Conservation (phyloP, 208 protist species). For the Trypanosoma boissoni region DNA sequence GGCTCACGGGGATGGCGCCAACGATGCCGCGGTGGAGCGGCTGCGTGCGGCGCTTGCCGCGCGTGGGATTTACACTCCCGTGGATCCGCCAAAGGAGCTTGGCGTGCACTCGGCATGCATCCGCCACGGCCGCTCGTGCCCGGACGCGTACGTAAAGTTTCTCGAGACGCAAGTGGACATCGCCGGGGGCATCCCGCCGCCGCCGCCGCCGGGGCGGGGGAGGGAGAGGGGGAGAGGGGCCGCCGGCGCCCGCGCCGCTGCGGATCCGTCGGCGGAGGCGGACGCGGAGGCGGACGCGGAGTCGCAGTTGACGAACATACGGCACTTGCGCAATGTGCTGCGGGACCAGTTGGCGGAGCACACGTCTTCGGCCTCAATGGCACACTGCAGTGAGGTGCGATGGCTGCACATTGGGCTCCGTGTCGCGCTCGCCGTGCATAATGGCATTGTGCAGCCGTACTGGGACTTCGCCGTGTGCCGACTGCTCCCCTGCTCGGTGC, state of each 20-base stretch:
- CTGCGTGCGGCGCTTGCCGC: slow-evolving; percentile 9
- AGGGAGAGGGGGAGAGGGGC: neutral
- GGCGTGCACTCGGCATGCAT: slow-evolving; percentile 62
- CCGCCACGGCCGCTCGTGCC: slow-evolving; percentile 54
- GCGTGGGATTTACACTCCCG: slow-evolving; percentile 15
- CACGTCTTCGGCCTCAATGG: neutral
- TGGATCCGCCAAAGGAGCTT: slow-evolving; percentile 38
- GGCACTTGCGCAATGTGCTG: slow-evolving; percentile 29
- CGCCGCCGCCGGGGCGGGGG: neutral
- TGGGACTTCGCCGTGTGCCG: slow-evolving; percentile 15
- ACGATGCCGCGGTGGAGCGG: slow-evolving; percentile 15
- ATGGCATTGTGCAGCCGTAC: neutral
- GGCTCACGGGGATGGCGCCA: neutral
- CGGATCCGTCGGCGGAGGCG: neutral
- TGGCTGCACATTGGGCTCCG: slow-evolving; percentile 12
- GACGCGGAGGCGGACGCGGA: slow-evolving; percentile 4
- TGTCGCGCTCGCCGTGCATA: neutral
- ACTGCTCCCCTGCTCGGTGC: slow-evolving; percentile 10
- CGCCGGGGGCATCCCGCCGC: neutral
- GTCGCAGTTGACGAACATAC: slow-evolving; percentile 37
- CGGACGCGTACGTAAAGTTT: slow-evolving; percentile 53
- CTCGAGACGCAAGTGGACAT: slow-evolving; percentile 24
- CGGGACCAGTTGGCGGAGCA: slow-evolving; percentile 7
- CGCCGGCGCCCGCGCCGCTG: neutral
- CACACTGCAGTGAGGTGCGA: slow-evolving; percentile 10